Evolutionary conservation across 345 rosid genomes (phyloP), one percentile per base, ranked within the genome.

Genomic region (Acer yangbiense): DNA sequence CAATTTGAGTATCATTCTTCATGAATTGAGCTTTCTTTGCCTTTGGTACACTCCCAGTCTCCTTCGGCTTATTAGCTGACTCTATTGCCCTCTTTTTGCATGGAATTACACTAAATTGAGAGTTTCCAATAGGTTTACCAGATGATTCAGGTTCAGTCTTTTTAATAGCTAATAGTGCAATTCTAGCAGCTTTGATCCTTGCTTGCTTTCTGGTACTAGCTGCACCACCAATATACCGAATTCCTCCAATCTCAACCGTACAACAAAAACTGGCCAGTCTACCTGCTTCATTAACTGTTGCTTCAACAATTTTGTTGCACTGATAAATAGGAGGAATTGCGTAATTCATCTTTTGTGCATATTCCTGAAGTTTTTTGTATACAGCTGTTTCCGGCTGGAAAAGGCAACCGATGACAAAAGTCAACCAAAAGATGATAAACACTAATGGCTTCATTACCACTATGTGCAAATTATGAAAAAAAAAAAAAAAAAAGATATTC

Each of bases 291-390:
- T 60, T 20, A 20, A 0, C 64, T 60, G 64, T 60, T 60, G 81
- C 65, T 79, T 90, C 95, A 20, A 71, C 83, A 82, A 79, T 4
- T 3, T 4, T 89, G 78, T 79, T 81, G 77, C 93, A 88, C 46
- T 74, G 84, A 76, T 94, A 96, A 32, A 87, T 0, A 8, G 99
- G 98, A 8, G 99, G 98, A 77, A 89, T 92, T 2, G 98, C 98
- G 61, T 85, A 90, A 76, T 94, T 94, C 99, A 88, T 94, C 88
- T 92, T 96, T 78, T 94, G 98, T 9, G 98, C 99, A 78, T 90
- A 96, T 83, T 92, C 98, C 79, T 92, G 97, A 75, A 96, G 86
- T 78, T 92, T 92, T 83, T 96, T 96, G 90, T 98, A 91, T 66
- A 94, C 80, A 16, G 95, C 98, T 25, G 89, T 90, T 83, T 92